Percentiles rank a stretch among this genome's conserved stretches.
phyloP scores from a whole-genome alignment of 306 rosid species.

The Herpetospermum pedunculosum region DNA sequence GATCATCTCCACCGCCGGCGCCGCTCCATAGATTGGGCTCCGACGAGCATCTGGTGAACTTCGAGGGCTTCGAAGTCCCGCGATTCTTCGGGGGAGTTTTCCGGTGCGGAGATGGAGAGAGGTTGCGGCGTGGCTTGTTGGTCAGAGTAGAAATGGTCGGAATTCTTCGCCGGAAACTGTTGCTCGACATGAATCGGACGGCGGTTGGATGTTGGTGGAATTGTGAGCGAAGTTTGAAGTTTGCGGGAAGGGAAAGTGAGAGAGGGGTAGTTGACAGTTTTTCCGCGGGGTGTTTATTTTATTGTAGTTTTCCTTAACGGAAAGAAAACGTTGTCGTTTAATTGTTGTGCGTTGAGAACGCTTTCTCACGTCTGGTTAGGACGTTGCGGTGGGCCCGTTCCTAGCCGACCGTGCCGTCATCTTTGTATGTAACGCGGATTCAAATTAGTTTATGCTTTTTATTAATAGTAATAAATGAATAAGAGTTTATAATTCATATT shows the following conservation, averaged over 20 bases:
- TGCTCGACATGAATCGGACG: conserved; percentile 2
- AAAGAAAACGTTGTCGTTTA: no score
- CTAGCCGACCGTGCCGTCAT: no score
- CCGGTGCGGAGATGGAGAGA: neutral
- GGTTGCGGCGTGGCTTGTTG: neutral
- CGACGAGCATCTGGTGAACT: neutral
- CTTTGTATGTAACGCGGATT: no score
- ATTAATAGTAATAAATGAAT: no score
- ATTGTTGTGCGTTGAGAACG: no score
- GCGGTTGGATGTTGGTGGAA: neutral
- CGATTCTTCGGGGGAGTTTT: neutral
- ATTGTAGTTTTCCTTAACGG: no score
- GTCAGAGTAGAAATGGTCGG: neutral
- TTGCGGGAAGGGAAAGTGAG: neutral
- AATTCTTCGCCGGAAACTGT: neutral
- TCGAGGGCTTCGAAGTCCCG: neutral
- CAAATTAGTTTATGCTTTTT: no score
- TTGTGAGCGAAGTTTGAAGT: neutral
- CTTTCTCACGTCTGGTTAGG: no score
- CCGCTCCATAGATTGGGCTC: neutral
- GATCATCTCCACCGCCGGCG: neutral
- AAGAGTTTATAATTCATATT: no score
- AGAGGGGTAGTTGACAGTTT: conserved; percentile 9
- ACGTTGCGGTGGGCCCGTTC: no score
- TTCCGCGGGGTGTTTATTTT: no score